Base-by-base conservation (phyloP, 2,329 filamentous ascomycete species). In the Fusarium brachygibbosum region DNA sequence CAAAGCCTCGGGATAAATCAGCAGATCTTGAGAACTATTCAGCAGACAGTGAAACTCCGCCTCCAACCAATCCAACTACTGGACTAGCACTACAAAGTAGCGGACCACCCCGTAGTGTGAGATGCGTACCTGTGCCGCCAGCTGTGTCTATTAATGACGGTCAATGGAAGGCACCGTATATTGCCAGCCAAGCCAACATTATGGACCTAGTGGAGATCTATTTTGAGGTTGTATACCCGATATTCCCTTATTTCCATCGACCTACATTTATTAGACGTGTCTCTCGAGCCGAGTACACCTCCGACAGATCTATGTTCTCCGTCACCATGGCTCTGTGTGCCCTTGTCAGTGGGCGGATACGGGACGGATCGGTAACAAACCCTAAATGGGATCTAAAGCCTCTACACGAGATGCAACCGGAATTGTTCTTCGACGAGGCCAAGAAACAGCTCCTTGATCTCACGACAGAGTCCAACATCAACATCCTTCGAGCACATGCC, bases 321-420 rank as follows among this genome's bases (percentile, higher is more conserved):
- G 28, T 46, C n/a, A 46, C 44, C 6, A 46, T 46, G 29, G 44
- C 44, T 21, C 44, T 46, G 12, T 46, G 44, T 34, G 44, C 44
- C 12, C 44, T 46, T n/a, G 44, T 46, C 13, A 46, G 44, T 46
- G 29, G 44, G 6, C 44, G 44, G 6, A 34, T 46, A 46, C 29
- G 44, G 21, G 44, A 46, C 8, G 44, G 28, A 21, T 46, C 44
- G 9, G 44, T 46, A 10, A 46, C 44, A 29, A 46, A 46, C 29
- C 29, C 44, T 29, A 46, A 46, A 32, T 46, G 44, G 44, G 44
- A 46, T 10, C 29, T 46, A 6, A 10, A 34, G 44, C n/a, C 44
- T 4, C 17, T 46, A 13, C 17, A 16, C 23, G n/a, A 46, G 29
- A 32, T 32, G n/a, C 44, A 32, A 23, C 44, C 44, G 11, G 44